A percentile compares a stretch with the other conserved stretches of the same genome.
Conservation (phyloP, 1,139 yeast species). For the Yamadazyma pseudoaaseri region DNA sequence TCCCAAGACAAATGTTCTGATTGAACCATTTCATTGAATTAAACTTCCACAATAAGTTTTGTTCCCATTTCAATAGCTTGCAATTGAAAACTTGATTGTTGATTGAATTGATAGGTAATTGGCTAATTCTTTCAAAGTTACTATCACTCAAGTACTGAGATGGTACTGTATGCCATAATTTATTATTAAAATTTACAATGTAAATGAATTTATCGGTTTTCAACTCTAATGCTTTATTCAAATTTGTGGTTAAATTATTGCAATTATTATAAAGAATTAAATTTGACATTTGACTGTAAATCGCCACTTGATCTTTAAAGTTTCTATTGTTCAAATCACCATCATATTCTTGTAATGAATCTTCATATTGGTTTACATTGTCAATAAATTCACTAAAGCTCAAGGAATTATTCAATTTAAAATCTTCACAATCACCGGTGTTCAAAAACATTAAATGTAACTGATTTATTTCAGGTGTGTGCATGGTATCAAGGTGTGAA, state of each 20-base stretch:
- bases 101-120: conserved; percentile 19
- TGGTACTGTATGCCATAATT: conserved; percentile 18
- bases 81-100: conserved; percentile 19
- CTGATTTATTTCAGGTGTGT: conserved; percentile 9
- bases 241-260: conserved; percentile 13
- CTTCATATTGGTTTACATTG: conserved; percentile 2
- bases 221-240: conserved; percentile 14
- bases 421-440: conserved; percentile 10
- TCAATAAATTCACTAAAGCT: conserved; percentile 10
- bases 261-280: conserved; percentile 32
- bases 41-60: conserved; percentile 35
- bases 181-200: conserved; percentile 17
- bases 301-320: conserved; percentile 27
- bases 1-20: conserved; percentile 32
- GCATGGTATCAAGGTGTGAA: conserved; percentile 9
- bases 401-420: conserved; percentile 14
- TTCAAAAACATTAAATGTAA: conserved; percentile 16
- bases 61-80: conserved; percentile 33
- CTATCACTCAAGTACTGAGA: conserved; percentile 15
- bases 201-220: conserved; percentile 14
- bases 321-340: conserved; percentile 31
- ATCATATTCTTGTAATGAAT: conserved; percentile 2
- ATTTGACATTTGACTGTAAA: conserved; percentile 34
- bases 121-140: conserved; percentile 14
- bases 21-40: conserved; percentile 31